phyloP scores from a whole-genome alignment of 2,329 filamentous ascomycete species.

The Calcarisporium arbuscula region DNA sequence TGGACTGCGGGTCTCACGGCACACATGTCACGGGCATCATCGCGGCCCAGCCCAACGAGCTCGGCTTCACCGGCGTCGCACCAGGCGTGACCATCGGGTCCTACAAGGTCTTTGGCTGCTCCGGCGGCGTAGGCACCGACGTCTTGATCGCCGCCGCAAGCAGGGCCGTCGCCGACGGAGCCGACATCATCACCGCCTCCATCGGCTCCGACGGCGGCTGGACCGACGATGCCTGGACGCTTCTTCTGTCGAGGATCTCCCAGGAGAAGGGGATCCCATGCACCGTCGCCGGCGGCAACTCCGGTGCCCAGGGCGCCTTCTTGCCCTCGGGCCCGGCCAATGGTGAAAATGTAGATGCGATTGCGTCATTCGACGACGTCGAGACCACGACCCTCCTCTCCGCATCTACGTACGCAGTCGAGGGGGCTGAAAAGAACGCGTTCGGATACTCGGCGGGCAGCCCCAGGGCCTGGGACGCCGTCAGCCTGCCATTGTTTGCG shows the following conservation, averaged over 20 bases:
- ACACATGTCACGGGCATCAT: conserved; percentile 17
- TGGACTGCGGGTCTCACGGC: conserved; percentile 15
- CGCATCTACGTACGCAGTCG: too few relatives aligned
- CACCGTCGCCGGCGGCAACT: conserved; percentile 16
- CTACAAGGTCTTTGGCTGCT: conserved; percentile 49
- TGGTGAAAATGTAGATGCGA: conserved; percentile 9
- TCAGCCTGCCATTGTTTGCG: conserved; percentile 37
- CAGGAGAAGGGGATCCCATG: conserved; percentile 20
- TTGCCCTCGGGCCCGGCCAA: conserved; percentile 8
- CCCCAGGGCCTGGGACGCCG: conserved; percentile 29
- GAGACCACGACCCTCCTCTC: conserved; percentile 20
- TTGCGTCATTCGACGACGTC: conserved; percentile 11
- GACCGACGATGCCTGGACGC: conserved; percentile 39
- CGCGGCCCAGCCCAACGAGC: conserved; percentile 45
- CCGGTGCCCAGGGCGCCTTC: conserved; percentile 18
- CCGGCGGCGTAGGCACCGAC: conserved; percentile 39
- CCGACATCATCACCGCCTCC: conserved; percentile 46
- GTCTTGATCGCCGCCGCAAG: conserved; percentile 50
- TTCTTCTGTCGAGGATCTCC: conserved; percentile 38
- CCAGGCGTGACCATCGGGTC: conserved; percentile 46
- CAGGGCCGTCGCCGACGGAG: conserved; percentile 48
- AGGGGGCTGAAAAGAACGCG: too few relatives aligned
- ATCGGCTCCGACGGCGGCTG: conserved; percentile 41
- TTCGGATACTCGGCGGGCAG: conserved; percentile 35
- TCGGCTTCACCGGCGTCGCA: conserved; percentile 47